Conservation (phyloP, 148 eudicot species). For the Amaranthus palmeri region DNA sequence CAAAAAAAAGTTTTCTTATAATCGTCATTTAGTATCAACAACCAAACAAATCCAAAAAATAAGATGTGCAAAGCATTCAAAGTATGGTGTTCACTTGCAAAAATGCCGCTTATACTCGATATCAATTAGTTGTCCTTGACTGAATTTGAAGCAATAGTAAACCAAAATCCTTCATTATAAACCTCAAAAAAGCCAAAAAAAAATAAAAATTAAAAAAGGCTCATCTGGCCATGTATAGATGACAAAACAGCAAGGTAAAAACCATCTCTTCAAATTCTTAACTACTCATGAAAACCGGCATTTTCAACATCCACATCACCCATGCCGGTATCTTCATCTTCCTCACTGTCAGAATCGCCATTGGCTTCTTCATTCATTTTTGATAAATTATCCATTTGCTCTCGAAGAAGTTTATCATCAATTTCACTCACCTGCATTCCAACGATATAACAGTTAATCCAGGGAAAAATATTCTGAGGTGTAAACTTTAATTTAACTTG, state of each 20-base stretch:
- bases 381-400: constrained; percentile 50
- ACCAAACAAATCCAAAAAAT: no score
- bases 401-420: constrained; percentile 66
- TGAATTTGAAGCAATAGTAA: constrained; percentile 2
- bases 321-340: constrained; percentile 84
- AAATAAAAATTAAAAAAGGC: neutral
- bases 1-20: no score
- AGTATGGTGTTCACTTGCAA: neutral
- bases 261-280: neutral
- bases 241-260: constrained; percentile 9
- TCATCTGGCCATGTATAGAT: constrained; percentile 18
- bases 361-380: constrained; percentile 56
- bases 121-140: neutral
- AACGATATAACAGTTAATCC: neutral
- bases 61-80: no score
- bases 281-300: constrained; percentile 28
- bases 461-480: neutral
- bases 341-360: constrained; percentile 74
- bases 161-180: neutral
- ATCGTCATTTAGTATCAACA: no score
- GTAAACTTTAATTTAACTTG: no score
- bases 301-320: constrained; percentile 72
- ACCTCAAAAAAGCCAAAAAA: constrained; percentile 7
- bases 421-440: constrained; percentile 71
- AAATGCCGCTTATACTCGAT: neutral